Percentiles rank a stretch among this genome's conserved stretches.
Conservation (phyloP, 495 filamentous ascomycete species). For the Tuber magnatum region DNA sequence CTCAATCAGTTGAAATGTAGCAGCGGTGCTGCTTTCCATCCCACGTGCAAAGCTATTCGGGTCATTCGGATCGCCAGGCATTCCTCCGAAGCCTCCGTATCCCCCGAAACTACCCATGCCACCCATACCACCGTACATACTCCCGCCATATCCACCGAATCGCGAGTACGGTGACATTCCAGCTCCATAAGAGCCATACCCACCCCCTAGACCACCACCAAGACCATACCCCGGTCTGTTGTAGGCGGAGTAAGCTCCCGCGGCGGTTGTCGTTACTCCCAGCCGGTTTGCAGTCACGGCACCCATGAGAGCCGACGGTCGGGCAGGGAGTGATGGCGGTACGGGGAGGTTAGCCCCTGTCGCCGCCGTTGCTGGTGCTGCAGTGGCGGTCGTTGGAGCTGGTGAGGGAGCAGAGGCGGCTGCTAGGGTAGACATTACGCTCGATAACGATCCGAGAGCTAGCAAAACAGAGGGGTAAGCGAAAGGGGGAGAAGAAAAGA, state of each 20-base stretch:
- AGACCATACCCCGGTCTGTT: constrained; percentile 44
- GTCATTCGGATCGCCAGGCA: constrained; percentile 71
- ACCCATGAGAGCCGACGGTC: constrained; percentile 66
- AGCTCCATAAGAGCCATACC: constrained; percentile 47
- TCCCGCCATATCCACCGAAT: constrained; percentile 56
- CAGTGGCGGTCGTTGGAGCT: constrained; percentile 44
- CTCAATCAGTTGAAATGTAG: constrained; percentile 99
- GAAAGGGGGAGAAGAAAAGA: background rate
- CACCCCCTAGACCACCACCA: constrained; percentile 42
- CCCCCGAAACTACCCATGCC: constrained; percentile 53
- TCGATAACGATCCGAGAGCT: constrained; percentile 13
- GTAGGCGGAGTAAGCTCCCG: constrained; percentile 59
- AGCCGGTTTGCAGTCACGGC: constrained; percentile 60
- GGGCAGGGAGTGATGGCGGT: constrained; percentile 68
- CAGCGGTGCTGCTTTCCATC: constrained; percentile 84
- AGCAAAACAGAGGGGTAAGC: background rate
- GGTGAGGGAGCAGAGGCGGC: constrained; percentile 43
- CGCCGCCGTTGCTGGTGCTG: constrained; percentile 44
- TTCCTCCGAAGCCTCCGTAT: constrained; percentile 52
- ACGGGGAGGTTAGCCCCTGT: constrained; percentile 46
- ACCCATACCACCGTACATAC: constrained; percentile 53
- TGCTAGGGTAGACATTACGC: constrained; percentile 43
- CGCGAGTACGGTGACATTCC: constrained; percentile 46
- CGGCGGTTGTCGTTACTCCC: constrained; percentile 47
- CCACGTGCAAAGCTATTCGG: constrained; percentile 84